Percentiles rank a stretch among this genome's conserved stretches.
These are phyloP conservation scores for Geotrichum restrictum DNA, from an alignment of 1,139 yeast species.

Conservation along the genomic window DNA sequence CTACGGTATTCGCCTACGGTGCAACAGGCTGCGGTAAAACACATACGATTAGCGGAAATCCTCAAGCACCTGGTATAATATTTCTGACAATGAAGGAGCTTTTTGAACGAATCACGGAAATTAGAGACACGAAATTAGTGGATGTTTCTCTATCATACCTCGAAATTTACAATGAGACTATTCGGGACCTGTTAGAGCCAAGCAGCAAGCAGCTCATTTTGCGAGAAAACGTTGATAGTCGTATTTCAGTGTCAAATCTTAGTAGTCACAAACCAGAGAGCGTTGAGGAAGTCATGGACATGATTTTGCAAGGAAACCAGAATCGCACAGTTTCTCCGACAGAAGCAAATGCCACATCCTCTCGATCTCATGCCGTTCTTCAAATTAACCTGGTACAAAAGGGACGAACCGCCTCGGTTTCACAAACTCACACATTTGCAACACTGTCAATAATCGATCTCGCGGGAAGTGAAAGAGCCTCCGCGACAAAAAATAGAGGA, in stretches of 20 bases:
- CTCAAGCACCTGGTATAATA: constrained; percentile 72
- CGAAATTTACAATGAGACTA: constrained; percentile 87
- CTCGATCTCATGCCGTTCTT: constrained; percentile 88
- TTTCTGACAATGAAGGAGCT: constrained; percentile 75
- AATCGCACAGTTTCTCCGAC: constrained; percentile 84
- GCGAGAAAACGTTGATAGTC: constrained; percentile 66
- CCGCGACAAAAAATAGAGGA: constrained; percentile 82
- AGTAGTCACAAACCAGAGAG: constrained; percentile 59
- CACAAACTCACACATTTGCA: constrained; percentile 68
- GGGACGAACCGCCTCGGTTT: constrained; percentile 58
- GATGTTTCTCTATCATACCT: constrained; percentile 69
- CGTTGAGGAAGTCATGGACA: constrained; percentile 74
- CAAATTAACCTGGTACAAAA: constrained; percentile 71
- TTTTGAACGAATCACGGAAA: constrained; percentile 54
- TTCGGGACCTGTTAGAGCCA: constrained; percentile 70
- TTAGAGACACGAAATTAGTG: constrained; percentile 53
- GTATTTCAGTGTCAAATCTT: constrained; percentile 71
- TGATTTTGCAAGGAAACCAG: constrained; percentile 65
- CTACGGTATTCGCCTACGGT: constrained; percentile 94
- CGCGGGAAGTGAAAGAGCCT: constrained; percentile 94
- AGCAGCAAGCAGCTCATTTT: constrained; percentile 48
- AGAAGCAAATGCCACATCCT: constrained; percentile 83
- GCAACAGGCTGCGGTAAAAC: constrained; percentile 99
- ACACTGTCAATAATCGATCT: constrained; percentile 82
- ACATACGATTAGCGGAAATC: constrained; percentile 78